phyloP scores from a whole-genome alignment of 306 rosid species.

The Lathyrus oleraceus region DNA sequence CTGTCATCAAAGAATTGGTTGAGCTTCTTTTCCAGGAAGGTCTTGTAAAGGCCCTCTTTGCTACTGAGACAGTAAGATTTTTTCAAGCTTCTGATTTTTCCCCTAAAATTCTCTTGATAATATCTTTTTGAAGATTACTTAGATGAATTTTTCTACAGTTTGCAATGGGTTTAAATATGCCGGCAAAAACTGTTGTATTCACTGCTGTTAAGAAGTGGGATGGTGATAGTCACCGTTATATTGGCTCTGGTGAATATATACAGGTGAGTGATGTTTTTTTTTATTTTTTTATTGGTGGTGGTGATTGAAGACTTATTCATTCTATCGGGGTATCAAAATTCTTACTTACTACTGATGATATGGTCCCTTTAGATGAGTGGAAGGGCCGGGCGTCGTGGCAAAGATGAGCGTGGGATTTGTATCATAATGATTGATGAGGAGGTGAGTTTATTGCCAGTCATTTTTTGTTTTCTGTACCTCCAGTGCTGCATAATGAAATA shows the following conservation, averaged over 20 bases:
- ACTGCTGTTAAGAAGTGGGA: constrained; percentile 98
- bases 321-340: constrained; percentile 4
- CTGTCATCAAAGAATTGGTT: constrained; percentile 93
- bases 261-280: constrained; percentile 61
- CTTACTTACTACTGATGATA: constrained; percentile 15
- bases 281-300: constrained; percentile 18
- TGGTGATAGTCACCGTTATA: constrained; percentile 93
- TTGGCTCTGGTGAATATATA: constrained; percentile 98
- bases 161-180: constrained; percentile 99
- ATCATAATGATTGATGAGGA: constrained; percentile 96
- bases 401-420: constrained; percentile 96
- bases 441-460: constrained; percentile 48
- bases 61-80: constrained; percentile 88
- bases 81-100: constrained; percentile 28
- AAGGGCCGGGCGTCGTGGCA: constrained; percentile 99
- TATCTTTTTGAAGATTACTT: constrained; percentile 22
- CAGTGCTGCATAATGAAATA: background rate
- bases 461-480: background rate
- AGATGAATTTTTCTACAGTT: constrained; percentile 56
- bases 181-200: constrained; percentile 97
- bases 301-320: constrained; percentile 40
- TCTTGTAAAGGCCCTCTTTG: constrained; percentile 97
- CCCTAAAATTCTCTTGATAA: constrained; percentile 16
- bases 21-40: constrained; percentile 99
- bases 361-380: constrained; percentile 84